phyloP scores from a whole-genome alignment of 257 asterid genomes.

The Solanum virginianum region DNA sequence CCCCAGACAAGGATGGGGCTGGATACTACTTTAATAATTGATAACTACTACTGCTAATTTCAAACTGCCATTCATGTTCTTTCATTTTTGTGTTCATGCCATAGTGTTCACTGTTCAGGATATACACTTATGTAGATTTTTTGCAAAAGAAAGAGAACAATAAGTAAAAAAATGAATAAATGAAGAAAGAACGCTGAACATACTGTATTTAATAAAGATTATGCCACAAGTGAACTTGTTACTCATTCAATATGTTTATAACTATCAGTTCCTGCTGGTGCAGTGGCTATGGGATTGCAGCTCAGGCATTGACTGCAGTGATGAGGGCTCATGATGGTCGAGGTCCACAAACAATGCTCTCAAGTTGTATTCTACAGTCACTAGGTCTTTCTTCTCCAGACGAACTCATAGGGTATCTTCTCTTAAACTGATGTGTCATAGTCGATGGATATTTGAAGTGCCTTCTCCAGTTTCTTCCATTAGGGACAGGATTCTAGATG shows the following conservation, averaged over 20 bases:
- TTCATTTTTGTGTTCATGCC: neutral
- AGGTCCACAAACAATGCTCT: conserved; percentile 69
- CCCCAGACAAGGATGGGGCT: neutral
- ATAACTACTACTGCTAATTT: neutral
- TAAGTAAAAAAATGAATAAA: neutral
- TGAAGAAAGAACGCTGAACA: neutral
- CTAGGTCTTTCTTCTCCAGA: conserved; percentile 82
- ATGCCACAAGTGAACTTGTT: neutral
- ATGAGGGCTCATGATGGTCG: conserved; percentile 95
- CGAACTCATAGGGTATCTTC: conserved; percentile 75
- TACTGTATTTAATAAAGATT: neutral
- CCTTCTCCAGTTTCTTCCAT: neutral
- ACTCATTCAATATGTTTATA: neutral
- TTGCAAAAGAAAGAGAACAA: neutral
- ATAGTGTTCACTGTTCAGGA: neutral
- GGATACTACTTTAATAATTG: neutral
- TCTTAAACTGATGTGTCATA: neutral
- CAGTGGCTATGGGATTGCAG: conserved; percentile 97
- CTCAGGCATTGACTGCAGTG: conserved; percentile 80
- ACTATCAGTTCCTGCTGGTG: conserved; percentile 6
- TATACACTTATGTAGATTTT: neutral
- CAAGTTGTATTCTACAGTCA: conserved; percentile 45
- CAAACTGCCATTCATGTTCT: neutral
- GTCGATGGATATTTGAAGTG: neutral
- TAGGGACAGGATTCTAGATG: neutral